Base-by-base conservation (phyloP, 2,329 filamentous ascomycete species). In the Fusarium duplospermum region DNA sequence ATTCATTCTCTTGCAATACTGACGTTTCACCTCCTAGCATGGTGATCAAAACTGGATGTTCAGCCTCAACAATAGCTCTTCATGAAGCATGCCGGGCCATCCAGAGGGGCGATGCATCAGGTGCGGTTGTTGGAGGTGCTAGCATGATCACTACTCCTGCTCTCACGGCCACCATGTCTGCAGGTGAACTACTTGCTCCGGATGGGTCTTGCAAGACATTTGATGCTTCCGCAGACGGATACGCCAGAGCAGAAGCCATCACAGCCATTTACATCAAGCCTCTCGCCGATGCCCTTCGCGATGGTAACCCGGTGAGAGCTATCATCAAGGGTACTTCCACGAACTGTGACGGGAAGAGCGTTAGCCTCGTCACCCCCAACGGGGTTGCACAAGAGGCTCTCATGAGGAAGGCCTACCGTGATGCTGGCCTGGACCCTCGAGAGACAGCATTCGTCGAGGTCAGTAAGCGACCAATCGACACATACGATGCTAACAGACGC, bases 181-280 rank as follows among this genome's bases (percentile, higher is more conserved):
- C 6, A 2, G 38, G 54, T 76, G 69, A 13, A 77, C 77, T 9
- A 80, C 82, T 2, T 83, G 84, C 1, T 81, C 87, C 62, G 83
- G 85, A 2, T 76, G 83, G 62, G 83, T 86, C 0, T 82, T 71
- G 29, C 64, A 62, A 7, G 59, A 65, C 2, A 4, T 70, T 70
- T 20, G 67, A 69, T 38, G 65, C n/a, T 14, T 42, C 65, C 2
- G 67, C 52, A 0, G 52, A 70, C 3, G 67, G 67, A 0, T 70
- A 69, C 0, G 67, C 67, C 3, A n/a, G 67, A 0, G 67, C 40
- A 0, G 67, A 70, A 14, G 65, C 65, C 3, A 64, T 69, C 18
- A 60, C 59, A 1, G 65, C 65, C 1, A 47, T 70, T 0, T 70
- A 69, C 5, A 24, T 70, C 31, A 70, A 70, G 6, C 67, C 52